These are phyloP conservation scores for Fusarium coffeatum DNA, from an alignment of 2,329 filamentous ascomycete species.

Conservation along the genomic window DNA sequence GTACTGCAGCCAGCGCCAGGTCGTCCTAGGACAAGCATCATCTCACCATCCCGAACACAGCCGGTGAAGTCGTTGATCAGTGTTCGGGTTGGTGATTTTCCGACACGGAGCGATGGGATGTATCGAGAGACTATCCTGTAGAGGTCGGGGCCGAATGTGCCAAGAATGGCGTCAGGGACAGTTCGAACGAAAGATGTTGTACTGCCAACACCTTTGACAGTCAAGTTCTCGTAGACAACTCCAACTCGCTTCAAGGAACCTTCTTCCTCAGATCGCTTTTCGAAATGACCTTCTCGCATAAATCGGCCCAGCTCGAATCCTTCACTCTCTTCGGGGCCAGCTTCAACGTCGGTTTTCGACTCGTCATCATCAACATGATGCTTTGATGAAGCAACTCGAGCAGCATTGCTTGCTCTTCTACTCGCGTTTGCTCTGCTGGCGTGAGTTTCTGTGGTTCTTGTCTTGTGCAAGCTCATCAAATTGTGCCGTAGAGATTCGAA, in stretches of 20 bases:
- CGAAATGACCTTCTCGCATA: slow-evolving; percentile 39
- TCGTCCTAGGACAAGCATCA: slow-evolving; percentile 67
- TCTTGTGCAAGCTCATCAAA: slow-evolving; percentile 51
- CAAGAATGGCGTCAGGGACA: slow-evolving; percentile 77
- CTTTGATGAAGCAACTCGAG: slow-evolving; percentile 29
- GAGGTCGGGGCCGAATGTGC: slow-evolving; percentile 84
- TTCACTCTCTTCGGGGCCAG: slow-evolving; percentile 17
- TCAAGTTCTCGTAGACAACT: slow-evolving; percentile 80
- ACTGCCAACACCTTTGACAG: slow-evolving; percentile 76
- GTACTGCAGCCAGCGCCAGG: slow-evolving; percentile 82
- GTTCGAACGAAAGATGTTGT: slow-evolving; percentile 77
- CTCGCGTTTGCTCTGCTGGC: slow-evolving; percentile 33
- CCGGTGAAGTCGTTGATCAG: slow-evolving; percentile 52
- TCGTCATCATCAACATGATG: slow-evolving; percentile 51
- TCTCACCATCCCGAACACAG: slow-evolving; percentile 52
- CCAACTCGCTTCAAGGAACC: slow-evolving; percentile 80
- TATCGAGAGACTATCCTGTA: slow-evolving; percentile 68
- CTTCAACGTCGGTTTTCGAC: slow-evolving; percentile 49
- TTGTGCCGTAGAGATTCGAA: slow-evolving; percentile 52
- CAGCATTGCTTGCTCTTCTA: slow-evolving; percentile 24
- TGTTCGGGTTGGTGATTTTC: slow-evolving; percentile 42
- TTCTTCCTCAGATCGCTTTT: slow-evolving; percentile 55
- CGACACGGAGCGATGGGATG: slow-evolving; percentile 50
- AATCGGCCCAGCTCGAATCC: slow-evolving; percentile 35
- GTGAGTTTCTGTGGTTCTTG: slow-evolving; percentile 52